Conservation (phyloP, 1,139 yeast genomes). For the Neolecta irregularis region DNA sequence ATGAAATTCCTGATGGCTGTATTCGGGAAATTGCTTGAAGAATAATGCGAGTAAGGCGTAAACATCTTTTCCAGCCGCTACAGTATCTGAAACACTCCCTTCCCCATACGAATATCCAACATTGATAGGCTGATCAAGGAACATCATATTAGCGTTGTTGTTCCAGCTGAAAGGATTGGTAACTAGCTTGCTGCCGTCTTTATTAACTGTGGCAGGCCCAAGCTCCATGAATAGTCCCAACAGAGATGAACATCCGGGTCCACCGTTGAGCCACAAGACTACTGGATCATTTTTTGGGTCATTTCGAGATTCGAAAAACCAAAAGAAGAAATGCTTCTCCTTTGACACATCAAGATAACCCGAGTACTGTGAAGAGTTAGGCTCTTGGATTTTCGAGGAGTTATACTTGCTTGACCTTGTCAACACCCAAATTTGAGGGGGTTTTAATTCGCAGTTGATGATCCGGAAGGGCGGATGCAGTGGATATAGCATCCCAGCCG, state of each 20-base stretch:
- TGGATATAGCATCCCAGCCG: no score
- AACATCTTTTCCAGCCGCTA: constrained; percentile 85
- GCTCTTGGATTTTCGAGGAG: no score
- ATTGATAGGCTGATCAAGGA: constrained; percentile 88
- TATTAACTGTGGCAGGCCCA: constrained; percentile 66
- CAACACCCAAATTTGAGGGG: background rate
- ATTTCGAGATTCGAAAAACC: constrained; percentile 83
- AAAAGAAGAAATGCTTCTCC: constrained; percentile 66
- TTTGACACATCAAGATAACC: constrained; percentile 79
- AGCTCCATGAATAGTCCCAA: constrained; percentile 85
- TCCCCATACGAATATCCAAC: constrained; percentile 78
- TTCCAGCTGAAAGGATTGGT: constrained; percentile 78
- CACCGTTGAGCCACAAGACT: constrained; percentile 79
- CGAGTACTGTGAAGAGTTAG: constrained; percentile 68
- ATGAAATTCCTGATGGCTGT: constrained; percentile 58
- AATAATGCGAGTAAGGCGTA: constrained; percentile 82
- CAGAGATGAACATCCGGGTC: constrained; percentile 68
- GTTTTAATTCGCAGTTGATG: background rate
- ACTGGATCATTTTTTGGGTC: constrained; percentile 78
- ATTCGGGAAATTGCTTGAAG: constrained; percentile 82
- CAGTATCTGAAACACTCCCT: constrained; percentile 45
- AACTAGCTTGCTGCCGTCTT: constrained; percentile 46
- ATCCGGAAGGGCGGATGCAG: background rate
- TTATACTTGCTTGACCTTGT: no score
- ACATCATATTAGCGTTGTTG: constrained; percentile 74